Percentiles rank a stretch among this genome's conserved stretches.
Conservation (phyloP, 352 stramenopile species). For the Globisporangium ultimum region DNA sequence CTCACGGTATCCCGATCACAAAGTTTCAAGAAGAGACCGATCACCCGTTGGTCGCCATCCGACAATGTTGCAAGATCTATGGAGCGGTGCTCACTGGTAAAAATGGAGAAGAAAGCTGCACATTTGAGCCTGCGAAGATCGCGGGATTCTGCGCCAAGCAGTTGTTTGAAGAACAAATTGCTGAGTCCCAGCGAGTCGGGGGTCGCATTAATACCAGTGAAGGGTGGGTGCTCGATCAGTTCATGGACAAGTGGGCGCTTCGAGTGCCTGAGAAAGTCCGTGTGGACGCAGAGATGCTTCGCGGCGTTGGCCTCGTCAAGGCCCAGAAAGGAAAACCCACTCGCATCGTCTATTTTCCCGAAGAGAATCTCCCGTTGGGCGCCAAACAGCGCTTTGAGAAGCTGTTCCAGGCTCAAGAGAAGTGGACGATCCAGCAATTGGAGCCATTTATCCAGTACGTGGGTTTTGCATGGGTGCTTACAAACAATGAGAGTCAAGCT, state of each 20-base stretch:
- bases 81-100: constrained; percentile 22
- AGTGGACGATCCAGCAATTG: constrained; percentile 78
- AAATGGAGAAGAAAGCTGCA: constrained; percentile 30
- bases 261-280: constrained; percentile 63
- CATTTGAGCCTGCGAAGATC: constrained; percentile 56
- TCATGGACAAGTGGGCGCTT: constrained; percentile 83
- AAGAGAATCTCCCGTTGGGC: constrained; percentile 60
- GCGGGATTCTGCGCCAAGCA: constrained; percentile 68
- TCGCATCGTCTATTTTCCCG: constrained; percentile 63
- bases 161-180: constrained; percentile 63
- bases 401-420: constrained; percentile 78
- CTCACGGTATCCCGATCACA: constrained; percentile 38
- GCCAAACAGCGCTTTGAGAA: constrained; percentile 74
- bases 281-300: constrained; percentile 63
- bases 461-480: background rate
- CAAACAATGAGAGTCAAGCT: background rate
- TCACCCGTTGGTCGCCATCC: constrained; percentile 50
- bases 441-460: constrained; percentile 81
- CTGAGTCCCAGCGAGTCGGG: constrained; percentile 26
- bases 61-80: constrained; percentile 72
- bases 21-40: constrained; percentile 31
- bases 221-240: constrained; percentile 51
- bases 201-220: constrained; percentile 21
- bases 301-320: constrained; percentile 56
- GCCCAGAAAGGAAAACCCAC: constrained; percentile 33